Evolutionary conservation across 2,329 filamentous ascomycete species (phyloP).

Genomic region (Clarireedia hainanense): DNA sequence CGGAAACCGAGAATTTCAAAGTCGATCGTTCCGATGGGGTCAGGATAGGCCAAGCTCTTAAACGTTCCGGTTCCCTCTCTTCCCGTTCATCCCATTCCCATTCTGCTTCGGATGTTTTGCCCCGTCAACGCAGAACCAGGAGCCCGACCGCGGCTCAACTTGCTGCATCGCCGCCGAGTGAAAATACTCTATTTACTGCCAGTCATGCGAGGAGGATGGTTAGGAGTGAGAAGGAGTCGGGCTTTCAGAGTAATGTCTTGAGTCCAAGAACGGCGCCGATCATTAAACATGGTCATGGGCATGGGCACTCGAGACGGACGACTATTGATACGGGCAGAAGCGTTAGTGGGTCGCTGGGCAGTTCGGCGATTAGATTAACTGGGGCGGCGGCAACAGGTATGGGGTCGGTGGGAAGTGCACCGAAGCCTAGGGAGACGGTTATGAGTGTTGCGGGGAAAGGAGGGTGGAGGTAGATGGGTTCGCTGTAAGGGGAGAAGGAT

Average conservation of each 20-base stretch:
- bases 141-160: conserved; percentile 39
- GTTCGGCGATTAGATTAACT: conserved; percentile 11
- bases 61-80: conserved; percentile 24
- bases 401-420: conserved; percentile 18
- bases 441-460: conserved; percentile 24
- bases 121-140: conserved; percentile 22
- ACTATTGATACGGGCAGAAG: conserved; percentile 25
- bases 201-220: conserved; percentile 60
- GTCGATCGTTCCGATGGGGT: conserved; percentile 23
- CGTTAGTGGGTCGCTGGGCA: conserved; percentile 20
- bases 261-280: conserved; percentile 53
- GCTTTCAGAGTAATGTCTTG: conserved; percentile 48
- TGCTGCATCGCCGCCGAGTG: conserved; percentile 45
- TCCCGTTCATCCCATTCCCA: conserved; percentile 20
- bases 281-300: conserved; percentile 37
- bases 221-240: conserved; percentile 49
- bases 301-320: conserved; percentile 17
- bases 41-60: conserved; percentile 27
- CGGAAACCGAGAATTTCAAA: conserved; percentile 27
- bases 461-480: conserved; percentile 22
- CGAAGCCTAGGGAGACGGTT: conserved; percentile 25
- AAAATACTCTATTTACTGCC: conserved; percentile 56
- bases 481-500: too few species aligned
- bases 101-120: conserved; percentile 16
- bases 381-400: neutral